Evolutionary conservation across 2,329 filamentous ascomycete genomes (phyloP).

Genomic region (Plenodomus biglobosus): DNA sequence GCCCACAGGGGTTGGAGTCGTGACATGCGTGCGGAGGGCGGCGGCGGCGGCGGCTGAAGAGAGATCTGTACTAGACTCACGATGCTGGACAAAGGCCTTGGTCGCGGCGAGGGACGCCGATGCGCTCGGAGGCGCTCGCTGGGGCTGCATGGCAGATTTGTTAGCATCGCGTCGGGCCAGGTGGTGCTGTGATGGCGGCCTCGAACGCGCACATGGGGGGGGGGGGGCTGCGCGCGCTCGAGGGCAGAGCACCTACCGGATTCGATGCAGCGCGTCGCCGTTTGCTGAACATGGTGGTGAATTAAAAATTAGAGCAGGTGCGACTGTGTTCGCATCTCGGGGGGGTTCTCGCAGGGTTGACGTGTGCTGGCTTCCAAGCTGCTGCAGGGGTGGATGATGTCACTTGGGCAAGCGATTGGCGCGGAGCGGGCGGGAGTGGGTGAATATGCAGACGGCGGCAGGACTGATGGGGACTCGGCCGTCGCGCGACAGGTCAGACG

Average conservation of each 20-base stretch:
- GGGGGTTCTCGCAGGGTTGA: neutral
- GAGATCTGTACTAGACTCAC: conserved; percentile 65
- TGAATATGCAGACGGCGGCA: neutral
- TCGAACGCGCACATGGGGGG: conserved; percentile 1
- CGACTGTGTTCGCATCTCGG: conserved; percentile 27
- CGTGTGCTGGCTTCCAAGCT: conserved; percentile 8
- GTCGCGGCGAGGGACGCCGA: conserved; percentile 78
- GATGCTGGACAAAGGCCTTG: conserved; percentile 74
- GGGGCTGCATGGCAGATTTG: conserved; percentile 31
- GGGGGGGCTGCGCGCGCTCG: conserved; percentile 1
- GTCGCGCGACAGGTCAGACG: neutral
- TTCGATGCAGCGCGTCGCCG: conserved; percentile 37
- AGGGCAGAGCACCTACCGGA: conserved; percentile 39
- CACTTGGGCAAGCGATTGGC: conserved; percentile 8
- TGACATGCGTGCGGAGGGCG: conserved; percentile 75
- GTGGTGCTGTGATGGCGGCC: neutral
- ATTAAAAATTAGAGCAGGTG: conserved; percentile 26
- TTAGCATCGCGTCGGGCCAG: conserved; percentile 22
- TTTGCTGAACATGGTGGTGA: conserved; percentile 36
- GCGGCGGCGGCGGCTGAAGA: conserved; percentile 86
- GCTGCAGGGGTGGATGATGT: conserved; percentile 23
- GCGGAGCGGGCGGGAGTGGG: neutral
- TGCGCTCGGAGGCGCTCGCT: conserved; percentile 51
- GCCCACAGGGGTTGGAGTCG: conserved; percentile 75
- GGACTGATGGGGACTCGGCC: neutral